These are phyloP conservation scores for Aspergillus taichungensis DNA, from an alignment of 495 filamentous ascomycete species.

Conservation along the genomic window DNA sequence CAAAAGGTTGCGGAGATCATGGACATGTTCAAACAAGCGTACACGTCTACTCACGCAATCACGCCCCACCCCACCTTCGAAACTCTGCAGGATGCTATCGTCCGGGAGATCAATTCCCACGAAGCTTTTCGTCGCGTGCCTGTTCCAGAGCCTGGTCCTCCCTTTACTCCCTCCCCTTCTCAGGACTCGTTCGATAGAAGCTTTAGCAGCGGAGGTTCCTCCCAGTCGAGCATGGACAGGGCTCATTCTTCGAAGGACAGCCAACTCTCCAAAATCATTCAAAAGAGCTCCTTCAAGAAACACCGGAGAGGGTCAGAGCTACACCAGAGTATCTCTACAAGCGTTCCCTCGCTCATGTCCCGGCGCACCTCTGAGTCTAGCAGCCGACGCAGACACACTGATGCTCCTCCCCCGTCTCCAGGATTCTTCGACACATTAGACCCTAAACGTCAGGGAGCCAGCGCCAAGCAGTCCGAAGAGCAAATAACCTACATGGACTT, in stretches of 20 bases:
- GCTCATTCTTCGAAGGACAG: conserved; percentile 20
- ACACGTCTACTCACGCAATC: conserved; percentile 20
- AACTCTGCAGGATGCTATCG: conserved; percentile 37
- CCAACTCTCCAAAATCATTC: conserved; percentile 23
- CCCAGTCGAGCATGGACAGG: conserved; percentile 9
- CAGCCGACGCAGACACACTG: conserved; percentile 31
- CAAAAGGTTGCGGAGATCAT: conserved; percentile 35
- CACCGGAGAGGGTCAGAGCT: conserved; percentile 23
- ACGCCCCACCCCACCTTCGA: conserved; percentile 34
- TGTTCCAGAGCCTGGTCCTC: conserved; percentile 24
- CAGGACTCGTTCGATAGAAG: conserved; percentile 17
- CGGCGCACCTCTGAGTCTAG: conserved; percentile 12
- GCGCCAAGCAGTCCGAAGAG: conserved; percentile 3
- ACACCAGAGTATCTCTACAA: conserved; percentile 29
- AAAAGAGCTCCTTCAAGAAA: conserved; percentile 27
- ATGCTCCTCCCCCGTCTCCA: conserved; percentile 29
- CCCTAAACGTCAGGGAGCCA: not conserved
- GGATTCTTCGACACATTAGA: conserved; percentile 21
- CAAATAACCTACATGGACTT: conserved; percentile 32
- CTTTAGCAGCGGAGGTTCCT: conserved; percentile 1
- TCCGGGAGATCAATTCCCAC: conserved; percentile 41
- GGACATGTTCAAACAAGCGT: conserved; percentile 36
- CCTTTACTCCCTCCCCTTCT: conserved; percentile 28
- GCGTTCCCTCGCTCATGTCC: conserved; percentile 17
- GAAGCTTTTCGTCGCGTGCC: conserved; percentile 36